phyloP scores from a whole-genome alignment of 2,329 filamentous ascomycete genomes.

The Cytospora piceae region DNA sequence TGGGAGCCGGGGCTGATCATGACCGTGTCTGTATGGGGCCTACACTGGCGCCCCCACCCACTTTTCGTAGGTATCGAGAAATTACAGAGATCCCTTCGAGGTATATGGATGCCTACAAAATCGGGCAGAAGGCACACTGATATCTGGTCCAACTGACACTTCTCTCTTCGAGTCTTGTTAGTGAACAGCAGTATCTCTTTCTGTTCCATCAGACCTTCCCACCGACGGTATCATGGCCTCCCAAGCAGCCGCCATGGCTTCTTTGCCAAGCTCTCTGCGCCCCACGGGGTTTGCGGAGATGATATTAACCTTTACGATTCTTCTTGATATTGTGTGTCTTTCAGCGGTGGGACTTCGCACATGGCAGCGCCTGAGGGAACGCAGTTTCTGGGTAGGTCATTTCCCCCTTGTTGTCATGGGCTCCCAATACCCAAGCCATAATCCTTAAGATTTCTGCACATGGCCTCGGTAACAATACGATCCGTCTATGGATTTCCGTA shows the following conservation, averaged over 20 bases:
- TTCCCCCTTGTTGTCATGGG: not conserved
- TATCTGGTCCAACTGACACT: not conserved
- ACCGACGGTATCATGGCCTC: not conserved
- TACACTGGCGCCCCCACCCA: not conserved
- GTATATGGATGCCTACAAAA: not conserved
- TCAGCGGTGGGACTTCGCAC: conserved; percentile 1
- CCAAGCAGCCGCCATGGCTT: not conserved
- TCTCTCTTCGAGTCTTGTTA: not conserved
- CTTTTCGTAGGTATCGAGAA: not conserved
- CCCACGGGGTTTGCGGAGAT: conserved; percentile 8
- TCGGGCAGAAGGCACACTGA: not conserved
- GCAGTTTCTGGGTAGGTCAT: not conserved
- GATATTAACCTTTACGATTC: not conserved
- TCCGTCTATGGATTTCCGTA: too few species aligned
- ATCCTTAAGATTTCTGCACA: not conserved
- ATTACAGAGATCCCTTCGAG: not conserved
- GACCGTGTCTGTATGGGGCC: not conserved
- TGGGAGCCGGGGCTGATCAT: not conserved
- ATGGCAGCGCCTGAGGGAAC: conserved; percentile 8
- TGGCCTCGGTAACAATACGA: too few species aligned
- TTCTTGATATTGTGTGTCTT: not conserved
- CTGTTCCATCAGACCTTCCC: not conserved
- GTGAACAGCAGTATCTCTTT: not conserved
- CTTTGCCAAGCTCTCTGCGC: not conserved
- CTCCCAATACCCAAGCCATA: not conserved